These are phyloP conservation scores for Fusarium metavorans DNA, from an alignment of 2,329 filamentous ascomycete genomes.

Conservation along the genomic window DNA sequence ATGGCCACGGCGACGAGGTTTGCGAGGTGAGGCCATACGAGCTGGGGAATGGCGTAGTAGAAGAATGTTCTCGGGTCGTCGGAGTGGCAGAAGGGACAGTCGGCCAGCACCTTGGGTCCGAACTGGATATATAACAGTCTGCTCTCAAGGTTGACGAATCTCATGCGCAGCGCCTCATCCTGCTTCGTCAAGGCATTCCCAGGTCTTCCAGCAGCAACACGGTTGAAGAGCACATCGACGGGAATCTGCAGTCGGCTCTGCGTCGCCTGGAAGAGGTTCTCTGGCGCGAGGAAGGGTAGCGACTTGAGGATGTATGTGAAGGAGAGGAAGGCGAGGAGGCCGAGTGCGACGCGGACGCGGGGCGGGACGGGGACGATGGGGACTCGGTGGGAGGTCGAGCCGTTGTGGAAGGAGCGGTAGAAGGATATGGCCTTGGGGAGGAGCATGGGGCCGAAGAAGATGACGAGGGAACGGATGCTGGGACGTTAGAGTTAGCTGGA, in stretches of 20 bases:
- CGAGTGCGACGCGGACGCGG: constrained; percentile 67
- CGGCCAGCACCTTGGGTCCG: constrained; percentile 78
- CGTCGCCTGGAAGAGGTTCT: constrained; percentile 85
- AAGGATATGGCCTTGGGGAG: constrained; percentile 74
- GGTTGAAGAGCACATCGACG: constrained; percentile 85
- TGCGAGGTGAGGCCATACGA: constrained; percentile 81
- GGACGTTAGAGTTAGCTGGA: constrained; percentile 18
- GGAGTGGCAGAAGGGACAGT: constrained; percentile 86
- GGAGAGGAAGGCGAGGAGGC: constrained; percentile 66
- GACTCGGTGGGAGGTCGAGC: constrained; percentile 57
- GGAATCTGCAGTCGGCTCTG: constrained; percentile 86
- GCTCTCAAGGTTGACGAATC: constrained; percentile 78
- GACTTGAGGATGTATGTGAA: constrained; percentile 66
- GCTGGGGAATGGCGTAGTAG: constrained; percentile 80
- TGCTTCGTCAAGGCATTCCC: constrained; percentile 59
- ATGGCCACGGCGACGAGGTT: constrained; percentile 80
- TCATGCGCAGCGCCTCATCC: constrained; percentile 75
- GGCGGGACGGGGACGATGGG: constrained; percentile 67
- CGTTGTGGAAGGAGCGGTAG: constrained; percentile 68
- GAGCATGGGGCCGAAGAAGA: constrained; percentile 78
- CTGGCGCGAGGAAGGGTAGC: constrained; percentile 75
- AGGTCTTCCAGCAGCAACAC: constrained; percentile 71
- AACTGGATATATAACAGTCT: constrained; percentile 86
- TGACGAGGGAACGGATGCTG: constrained; percentile 66
- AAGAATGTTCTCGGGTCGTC: constrained; percentile 79